A percentile compares a stretch with the other conserved stretches of the same genome.
These are phyloP conservation scores for Pilobolus umbonatus DNA, from an alignment of 192 early-diverging fungal genomes.

Conservation along the genomic window DNA sequence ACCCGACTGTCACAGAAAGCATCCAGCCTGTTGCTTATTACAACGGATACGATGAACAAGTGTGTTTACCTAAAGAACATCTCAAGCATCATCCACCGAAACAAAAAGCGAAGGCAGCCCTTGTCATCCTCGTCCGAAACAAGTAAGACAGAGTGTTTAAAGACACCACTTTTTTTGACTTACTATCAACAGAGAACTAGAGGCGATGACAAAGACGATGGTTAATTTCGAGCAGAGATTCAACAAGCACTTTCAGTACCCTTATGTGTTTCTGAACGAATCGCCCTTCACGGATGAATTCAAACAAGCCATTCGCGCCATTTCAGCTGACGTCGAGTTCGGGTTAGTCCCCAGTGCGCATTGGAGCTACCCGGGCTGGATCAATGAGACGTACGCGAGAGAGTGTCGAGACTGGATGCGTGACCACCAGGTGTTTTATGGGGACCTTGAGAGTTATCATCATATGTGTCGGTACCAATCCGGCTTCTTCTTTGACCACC, in stretches of 20 bases:
- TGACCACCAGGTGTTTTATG: constrained; percentile 60
- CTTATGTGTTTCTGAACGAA: constrained; percentile 82
- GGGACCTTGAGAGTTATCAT: constrained; percentile 70
- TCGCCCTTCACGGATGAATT: constrained; percentile 67
- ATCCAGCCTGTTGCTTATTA: constrained; percentile 34
- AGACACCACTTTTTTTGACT: neutral
- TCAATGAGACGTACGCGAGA: constrained; percentile 61
- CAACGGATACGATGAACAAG: constrained; percentile 31
- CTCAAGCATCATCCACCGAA: constrained; percentile 27
- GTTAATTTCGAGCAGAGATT: constrained; percentile 63
- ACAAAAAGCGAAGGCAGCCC: constrained; percentile 45
- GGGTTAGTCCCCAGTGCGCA: constrained; percentile 64
- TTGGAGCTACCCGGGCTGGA: constrained; percentile 73
- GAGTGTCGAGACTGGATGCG: constrained; percentile 57
- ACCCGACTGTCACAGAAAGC: constrained; percentile 18
- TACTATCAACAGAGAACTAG: constrained; percentile 41
- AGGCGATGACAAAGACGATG: constrained; percentile 48
- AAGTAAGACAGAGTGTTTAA: constrained; percentile 16
- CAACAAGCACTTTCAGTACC: constrained; percentile 70
- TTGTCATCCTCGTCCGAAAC: constrained; percentile 67
- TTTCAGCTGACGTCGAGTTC: constrained; percentile 57
- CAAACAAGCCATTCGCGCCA: constrained; percentile 44
- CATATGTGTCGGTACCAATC: constrained; percentile 83
- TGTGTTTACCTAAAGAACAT: constrained; percentile 29
- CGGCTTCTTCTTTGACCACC: constrained; percentile 58